These are phyloP conservation scores for Thuja plicata DNA, from an alignment of 83 land plant genomes.

Conservation along the genomic window DNA sequence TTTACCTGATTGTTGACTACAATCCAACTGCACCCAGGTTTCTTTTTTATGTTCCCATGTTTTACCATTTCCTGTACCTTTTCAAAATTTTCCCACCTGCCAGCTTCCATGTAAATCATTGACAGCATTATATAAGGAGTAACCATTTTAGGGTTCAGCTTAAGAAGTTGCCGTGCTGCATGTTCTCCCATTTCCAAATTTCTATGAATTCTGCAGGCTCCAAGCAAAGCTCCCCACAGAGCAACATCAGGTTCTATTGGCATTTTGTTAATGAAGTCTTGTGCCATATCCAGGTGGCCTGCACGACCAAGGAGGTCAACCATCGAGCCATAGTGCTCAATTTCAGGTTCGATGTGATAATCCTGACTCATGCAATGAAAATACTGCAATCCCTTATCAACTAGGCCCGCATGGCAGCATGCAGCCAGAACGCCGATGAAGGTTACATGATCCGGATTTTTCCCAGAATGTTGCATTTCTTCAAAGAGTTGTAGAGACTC, in stretches of 20 bases:
- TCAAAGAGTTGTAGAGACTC: conserved; percentile 24
- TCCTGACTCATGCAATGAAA: conserved; percentile 22
- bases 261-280: conserved; percentile 29
- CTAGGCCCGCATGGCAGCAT: conserved; percentile 25
- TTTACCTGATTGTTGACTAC: conserved; percentile 30
- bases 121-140: conserved; percentile 25
- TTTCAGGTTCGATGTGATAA: conserved; percentile 22
- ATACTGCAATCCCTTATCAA: conserved; percentile 20
- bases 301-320: conserved; percentile 45
- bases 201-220: conserved; percentile 29
- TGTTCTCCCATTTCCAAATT: conserved; percentile 21
- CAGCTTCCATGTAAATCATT: conserved; percentile 24
- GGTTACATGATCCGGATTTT: conserved; percentile 22
- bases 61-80: conserved; percentile 15
- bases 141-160: conserved; percentile 27
- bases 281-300: conserved; percentile 34
- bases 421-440: conserved; percentile 24
- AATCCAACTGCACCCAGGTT: conserved; percentile 44
- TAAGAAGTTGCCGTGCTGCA: conserved; percentile 13
- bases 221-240: conserved; percentile 15
- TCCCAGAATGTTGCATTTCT: conserved; percentile 13
- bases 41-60: conserved; percentile 19
- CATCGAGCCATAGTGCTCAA: conserved; percentile 36
- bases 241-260: conserved; percentile 17
- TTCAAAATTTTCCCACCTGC: conserved; percentile 21